Conservation (phyloP, 176 grass and related monocot genomes). For the Oryza rufipogon region DNA sequence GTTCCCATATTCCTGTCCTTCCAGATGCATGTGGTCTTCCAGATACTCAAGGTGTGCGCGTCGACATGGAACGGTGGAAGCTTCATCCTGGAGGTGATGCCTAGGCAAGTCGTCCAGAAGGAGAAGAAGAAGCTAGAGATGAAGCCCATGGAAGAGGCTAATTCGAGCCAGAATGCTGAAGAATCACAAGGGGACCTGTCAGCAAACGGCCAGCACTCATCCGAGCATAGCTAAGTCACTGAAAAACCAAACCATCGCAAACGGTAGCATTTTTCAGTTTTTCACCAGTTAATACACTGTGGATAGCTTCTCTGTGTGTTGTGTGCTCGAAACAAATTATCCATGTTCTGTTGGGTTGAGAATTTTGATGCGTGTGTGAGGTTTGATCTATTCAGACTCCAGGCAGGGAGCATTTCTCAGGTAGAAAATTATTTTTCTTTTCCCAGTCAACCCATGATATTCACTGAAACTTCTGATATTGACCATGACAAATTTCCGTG, state of each 20-base stretch:
- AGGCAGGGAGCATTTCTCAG: not conserved
- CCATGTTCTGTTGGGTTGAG: not conserved
- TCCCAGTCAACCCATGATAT: too few species aligned
- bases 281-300: not conserved
- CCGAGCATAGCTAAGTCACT: slow-evolving; percentile 29
- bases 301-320: not conserved
- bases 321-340: not conserved
- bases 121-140: slow-evolving; percentile 82
- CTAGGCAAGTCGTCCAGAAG: slow-evolving; percentile 70
- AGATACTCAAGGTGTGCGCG: slow-evolving; percentile 87
- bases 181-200: not conserved
- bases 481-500: too few species aligned
- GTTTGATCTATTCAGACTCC: not conserved
- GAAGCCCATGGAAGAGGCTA: slow-evolving; percentile 54
- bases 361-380: not conserved
- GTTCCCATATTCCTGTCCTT: slow-evolving; percentile 96
- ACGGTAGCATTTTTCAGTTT: not conserved
- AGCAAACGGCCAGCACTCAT: slow-evolving; percentile 11
- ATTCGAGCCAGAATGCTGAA: not conserved
- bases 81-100: slow-evolving; percentile 92
- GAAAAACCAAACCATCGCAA: not conserved
- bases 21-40: slow-evolving; percentile 75
- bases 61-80: slow-evolving; percentile 91
- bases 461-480: too few species aligned
- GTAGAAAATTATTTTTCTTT: too few species aligned